These are phyloP conservation scores for Rhizopus microsporus DNA, from an alignment of 371 early-diverging fungal species.

Conservation along the genomic window DNA sequence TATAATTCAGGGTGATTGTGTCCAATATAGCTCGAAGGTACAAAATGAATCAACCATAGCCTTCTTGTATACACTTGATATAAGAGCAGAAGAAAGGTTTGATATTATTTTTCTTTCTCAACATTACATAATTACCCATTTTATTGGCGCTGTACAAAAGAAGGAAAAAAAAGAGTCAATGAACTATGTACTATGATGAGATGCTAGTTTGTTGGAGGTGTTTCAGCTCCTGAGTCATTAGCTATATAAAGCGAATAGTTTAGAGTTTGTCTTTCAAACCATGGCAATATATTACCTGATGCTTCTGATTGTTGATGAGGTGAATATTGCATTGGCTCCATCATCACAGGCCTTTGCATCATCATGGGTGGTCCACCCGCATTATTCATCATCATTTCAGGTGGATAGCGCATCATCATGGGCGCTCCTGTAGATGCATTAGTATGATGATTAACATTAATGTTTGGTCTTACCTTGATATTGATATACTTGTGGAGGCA, in stretches of 20 bases:
- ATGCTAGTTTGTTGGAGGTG: not conserved
- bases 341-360: slow-evolving; percentile 42
- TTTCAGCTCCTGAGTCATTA: slow-evolving; percentile 7
- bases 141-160: not conserved
- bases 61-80: too few species aligned
- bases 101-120: too few species aligned
- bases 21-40: too few species aligned
- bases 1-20: too few species aligned
- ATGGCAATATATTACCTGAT: slow-evolving; percentile 5
- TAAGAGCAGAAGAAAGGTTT: too few species aligned
- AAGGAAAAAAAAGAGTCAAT: not conserved
- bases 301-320: slow-evolving; percentile 26
- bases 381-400: slow-evolving; percentile 51
- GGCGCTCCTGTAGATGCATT: slow-evolving; percentile 30
- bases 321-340: slow-evolving; percentile 32
- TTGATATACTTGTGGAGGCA: slow-evolving; percentile 57
- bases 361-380: slow-evolving; percentile 24
- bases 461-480: slow-evolving; percentile 42
- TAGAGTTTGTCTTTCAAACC: not conserved
- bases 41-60: too few species aligned
- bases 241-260: not conserved
- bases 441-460: not conserved
- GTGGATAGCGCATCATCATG: slow-evolving; percentile 58
- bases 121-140: too few species aligned
- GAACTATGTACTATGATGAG: not conserved